Evolutionary conservation across 495 filamentous ascomycete genomes (phyloP), one percentile per base, ranked within the genome.

Genomic region (Podospora appendiculata): DNA sequence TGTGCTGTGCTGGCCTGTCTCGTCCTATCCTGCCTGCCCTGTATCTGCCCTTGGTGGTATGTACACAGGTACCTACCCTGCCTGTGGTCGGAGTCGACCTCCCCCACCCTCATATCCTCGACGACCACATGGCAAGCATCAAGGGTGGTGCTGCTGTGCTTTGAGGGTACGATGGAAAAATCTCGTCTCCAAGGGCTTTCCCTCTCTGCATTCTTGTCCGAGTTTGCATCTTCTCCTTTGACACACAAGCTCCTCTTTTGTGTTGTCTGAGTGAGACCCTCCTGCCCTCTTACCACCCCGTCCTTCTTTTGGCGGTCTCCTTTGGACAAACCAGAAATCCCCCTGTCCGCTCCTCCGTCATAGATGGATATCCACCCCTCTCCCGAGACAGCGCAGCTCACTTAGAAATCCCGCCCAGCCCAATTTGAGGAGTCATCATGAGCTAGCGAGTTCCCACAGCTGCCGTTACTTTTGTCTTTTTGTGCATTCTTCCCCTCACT

Each of bases 101-200:
- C 52, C 62, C 61, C 61, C 65, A 58, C 57, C 52, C 47, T 41
- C 52, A 50, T 53, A 56, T 59, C 69, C 61, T 60, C 63, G 52
- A 58, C 63, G 64, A 71, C 70, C 70, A 73, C 69, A 72, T 73
- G 70, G 70, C 69, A 66, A 70, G 63, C 61, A 66, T 65, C 66
- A 66, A 67, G 66, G 68, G 60, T 72, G 42, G 33, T 47, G 42
- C 25, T 25, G 25, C 25, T 50, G 45, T 42, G 47, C 47, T 54
- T 45, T 40, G 55, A 56, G 44, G 53, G 44, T 13, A 12, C 13
- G 18, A 18, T 10, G n/a, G 19, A 45, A 18, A 62, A 45, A 46
- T 50, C 52, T 65, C 62, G 58, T 59, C 54, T 59, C 58, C 55
- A 61, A 53, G 50, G 53, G 52, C 48, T 61, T 58, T 49, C 48